These are phyloP conservation scores for Candida koratica DNA, from an alignment of 805 yeast species.

Conservation along the genomic window DNA sequence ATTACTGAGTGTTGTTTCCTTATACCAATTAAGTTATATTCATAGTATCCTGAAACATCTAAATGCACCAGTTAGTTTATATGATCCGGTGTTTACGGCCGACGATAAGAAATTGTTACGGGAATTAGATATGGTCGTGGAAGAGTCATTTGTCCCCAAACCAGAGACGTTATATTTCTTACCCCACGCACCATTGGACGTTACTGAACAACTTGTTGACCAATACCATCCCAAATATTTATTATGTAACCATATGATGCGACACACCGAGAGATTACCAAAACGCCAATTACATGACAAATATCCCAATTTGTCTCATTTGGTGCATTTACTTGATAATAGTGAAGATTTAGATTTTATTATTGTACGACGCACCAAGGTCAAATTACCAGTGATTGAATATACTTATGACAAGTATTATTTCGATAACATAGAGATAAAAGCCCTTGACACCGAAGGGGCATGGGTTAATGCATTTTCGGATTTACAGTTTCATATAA, in stretches of 20 bases:
- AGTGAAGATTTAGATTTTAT: constrained; percentile 17
- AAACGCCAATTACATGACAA: constrained; percentile 37
- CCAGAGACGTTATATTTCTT: constrained; percentile 44
- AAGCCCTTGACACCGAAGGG: constrained; percentile 21
- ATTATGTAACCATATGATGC: constrained; percentile 49
- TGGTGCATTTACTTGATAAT: constrained; percentile 22
- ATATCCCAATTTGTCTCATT: constrained; percentile 43
- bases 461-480: constrained; percentile 52
- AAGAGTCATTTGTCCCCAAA: constrained; percentile 11
- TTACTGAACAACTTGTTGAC: constrained; percentile 42
- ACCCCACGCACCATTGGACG: constrained; percentile 69
- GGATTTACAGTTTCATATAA: constrained; percentile 46
- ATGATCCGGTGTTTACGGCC: constrained; percentile 60
- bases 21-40: constrained; percentile 63
- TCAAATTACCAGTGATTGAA: constrained; percentile 28
- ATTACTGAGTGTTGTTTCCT: constrained; percentile 57
- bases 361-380: constrained; percentile 19
- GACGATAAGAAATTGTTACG: constrained; percentile 38
- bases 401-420: constrained; percentile 29
- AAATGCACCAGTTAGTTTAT: constrained; percentile 39
- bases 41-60: constrained; percentile 30
- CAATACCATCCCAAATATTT: constrained; percentile 33
- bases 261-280: constrained; percentile 53
- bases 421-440: constrained; percentile 23
- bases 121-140: constrained; percentile 14